Evolutionary conservation across 768 basidiomycete genomes (phyloP).

Genomic region (Lyophyllum atratum): DNA sequence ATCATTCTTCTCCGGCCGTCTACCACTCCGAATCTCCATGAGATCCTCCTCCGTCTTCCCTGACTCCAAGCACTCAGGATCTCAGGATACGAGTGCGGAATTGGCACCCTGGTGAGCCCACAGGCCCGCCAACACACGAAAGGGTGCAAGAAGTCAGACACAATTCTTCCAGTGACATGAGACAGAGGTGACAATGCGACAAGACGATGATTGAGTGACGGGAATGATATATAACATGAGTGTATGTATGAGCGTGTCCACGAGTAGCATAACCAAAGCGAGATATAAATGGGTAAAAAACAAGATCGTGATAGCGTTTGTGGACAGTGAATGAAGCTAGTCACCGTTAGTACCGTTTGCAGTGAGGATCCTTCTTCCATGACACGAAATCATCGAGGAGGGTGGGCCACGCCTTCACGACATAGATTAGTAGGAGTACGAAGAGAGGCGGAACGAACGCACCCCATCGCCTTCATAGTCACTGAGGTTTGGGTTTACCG

Average conservation of each 20-base stretch:
- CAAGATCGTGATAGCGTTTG: background rate
- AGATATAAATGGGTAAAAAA: background rate
- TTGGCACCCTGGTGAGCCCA: too few relatives aligned
- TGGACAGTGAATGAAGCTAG: background rate
- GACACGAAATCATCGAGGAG: slow-evolving; percentile 76
- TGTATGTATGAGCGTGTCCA: background rate
- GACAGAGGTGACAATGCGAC: background rate
- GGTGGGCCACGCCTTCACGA: slow-evolving; percentile 75
- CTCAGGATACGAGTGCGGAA: too few relatives aligned
- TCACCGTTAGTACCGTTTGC: background rate
- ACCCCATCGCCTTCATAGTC: slow-evolving; percentile 81
- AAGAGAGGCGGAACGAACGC: background rate
- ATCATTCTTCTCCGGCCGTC: too few relatives aligned
- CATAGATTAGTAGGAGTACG: background rate
- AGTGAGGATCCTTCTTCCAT: slow-evolving; percentile 51
- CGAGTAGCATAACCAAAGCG: background rate
- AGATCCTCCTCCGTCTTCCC: too few relatives aligned
- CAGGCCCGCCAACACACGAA: too few relatives aligned
- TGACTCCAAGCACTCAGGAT: too few relatives aligned
- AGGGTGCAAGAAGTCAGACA: too few relatives aligned
- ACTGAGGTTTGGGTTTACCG: slow-evolving; percentile 56
- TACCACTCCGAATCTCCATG: too few relatives aligned
- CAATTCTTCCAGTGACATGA: too few relatives aligned
- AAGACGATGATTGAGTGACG: background rate
- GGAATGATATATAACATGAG: background rate